Evolutionary conservation across 176 grass and related monocot genomes (phyloP), one percentile per base, ranked within the genome.

Genomic region (Oryza australiensis): DNA sequence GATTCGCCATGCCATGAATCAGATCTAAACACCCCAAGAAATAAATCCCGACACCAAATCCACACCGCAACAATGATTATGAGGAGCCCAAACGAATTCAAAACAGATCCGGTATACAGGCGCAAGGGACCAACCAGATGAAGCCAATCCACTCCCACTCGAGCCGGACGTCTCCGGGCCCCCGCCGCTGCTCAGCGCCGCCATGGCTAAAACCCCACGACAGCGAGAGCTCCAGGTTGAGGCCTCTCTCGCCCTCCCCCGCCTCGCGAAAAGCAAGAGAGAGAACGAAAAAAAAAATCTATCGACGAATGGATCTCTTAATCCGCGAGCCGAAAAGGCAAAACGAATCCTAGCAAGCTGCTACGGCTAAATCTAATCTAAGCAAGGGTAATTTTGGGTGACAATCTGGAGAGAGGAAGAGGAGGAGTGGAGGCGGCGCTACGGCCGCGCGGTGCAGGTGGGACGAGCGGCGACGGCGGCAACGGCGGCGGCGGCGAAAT

Each of bases 201-300:
- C 68, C 68, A 71, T 71, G 68, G 68, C 38, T 42, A 45, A 45
- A 71, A 71, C 68, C 68, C 68, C 41, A 37, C 11, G 5, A 41
- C 40, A 10, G 40, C 40, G 37, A 43, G 5, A 43, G 10, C 35
- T 71, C 68, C 42, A 43, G 68, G 68, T 12, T 26, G 14, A 26
- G 38, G 23, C 41, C 42, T 26, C 11, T 43, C 43, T 41, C 37
- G 37, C 37, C 2, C 30, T 32, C 30, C 30, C 3, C 35, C 37
- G 68, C 11, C 41, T 43, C 37, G 68, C 22, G 7, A 13, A 71
- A 43, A 70, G 3, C 29, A 7, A 4, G 13, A 23, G 1, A 40
- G 22, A 5, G 29, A 29, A 29, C 2, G 2, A 0, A 1, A 70
- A 41, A 40, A 40, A 70, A 70, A 12, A 41, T 13, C 43, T 46